phyloP scores from a whole-genome alignment of 352 stramenopile genomes.

The Phytophthora quininea region DNA sequence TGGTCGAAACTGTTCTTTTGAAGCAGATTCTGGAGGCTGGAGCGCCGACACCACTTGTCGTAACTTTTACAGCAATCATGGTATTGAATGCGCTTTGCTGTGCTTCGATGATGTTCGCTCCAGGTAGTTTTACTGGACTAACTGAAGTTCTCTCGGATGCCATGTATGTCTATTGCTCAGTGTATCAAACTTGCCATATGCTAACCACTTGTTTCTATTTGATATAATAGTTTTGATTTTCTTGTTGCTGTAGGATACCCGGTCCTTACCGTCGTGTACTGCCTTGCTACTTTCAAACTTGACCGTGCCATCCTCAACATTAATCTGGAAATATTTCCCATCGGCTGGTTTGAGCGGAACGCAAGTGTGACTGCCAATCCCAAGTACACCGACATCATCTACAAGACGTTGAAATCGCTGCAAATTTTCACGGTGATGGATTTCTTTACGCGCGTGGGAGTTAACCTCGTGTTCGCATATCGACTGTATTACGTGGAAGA shows the following conservation, averaged over 20 bases:
- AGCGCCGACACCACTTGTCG: conserved; percentile 6
- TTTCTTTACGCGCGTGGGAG: conserved; percentile 4
- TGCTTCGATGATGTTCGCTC: conserved; percentile 10
- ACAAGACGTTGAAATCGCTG: conserved; percentile 26
- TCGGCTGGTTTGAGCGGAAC: conserved; percentile 8
- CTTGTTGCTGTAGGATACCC: conserved; percentile 27
- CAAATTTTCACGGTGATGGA: conserved; percentile 19
- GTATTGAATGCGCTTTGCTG: conserved; percentile 9
- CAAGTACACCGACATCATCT: conserved; percentile 6
- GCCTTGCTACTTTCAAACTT: conserved; percentile 16
- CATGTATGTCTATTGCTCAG: not conserved
- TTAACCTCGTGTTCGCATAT: not conserved
- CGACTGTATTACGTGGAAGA: not conserved
- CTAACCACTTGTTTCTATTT: conserved; percentile 4
- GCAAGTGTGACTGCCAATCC: conserved; percentile 4
- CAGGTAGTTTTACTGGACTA: conserved; percentile 4
- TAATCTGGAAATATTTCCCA: conserved; percentile 11
- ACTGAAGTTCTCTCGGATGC: conserved; percentile 6
- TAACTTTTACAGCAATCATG: conserved; percentile 13
- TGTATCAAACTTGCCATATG: not conserved
- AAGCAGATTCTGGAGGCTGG: conserved; percentile 18
- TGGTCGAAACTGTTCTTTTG: conserved; percentile 14
- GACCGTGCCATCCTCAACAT: conserved; percentile 9
- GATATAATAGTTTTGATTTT: conserved; percentile 37
- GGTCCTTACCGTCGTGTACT: conserved; percentile 15